These are phyloP conservation scores for Chlorella ohadii DNA, from an alignment of 139 green algal species.

Conservation along the genomic window DNA sequence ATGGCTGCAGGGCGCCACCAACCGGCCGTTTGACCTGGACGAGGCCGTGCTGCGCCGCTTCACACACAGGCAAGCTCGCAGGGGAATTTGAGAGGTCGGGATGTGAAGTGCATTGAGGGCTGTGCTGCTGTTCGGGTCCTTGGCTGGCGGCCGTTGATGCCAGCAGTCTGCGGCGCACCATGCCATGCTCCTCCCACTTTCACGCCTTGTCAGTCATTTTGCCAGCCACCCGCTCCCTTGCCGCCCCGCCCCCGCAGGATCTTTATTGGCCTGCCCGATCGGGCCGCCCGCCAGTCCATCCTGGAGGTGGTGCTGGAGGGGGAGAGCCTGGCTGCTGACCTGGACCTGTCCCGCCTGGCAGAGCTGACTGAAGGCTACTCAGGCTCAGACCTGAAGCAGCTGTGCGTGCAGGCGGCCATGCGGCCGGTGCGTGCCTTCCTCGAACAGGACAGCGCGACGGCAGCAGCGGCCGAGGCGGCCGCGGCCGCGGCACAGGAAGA, in stretches of 20 bases:
- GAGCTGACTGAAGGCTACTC: constrained; percentile 50
- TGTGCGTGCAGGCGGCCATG: constrained; percentile 58
- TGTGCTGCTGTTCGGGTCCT: too few relatives aligned
- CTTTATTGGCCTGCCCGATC: constrained; percentile 73
- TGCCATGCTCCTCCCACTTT: too few relatives aligned
- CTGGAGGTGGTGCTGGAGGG: constrained; percentile 55
- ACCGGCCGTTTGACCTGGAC: constrained; percentile 80
- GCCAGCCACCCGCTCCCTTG: neutral
- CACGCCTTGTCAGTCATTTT: too few relatives aligned
- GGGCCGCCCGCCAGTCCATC: constrained; percentile 65
- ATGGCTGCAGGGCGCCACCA: constrained; percentile 61
- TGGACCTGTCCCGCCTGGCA: constrained; percentile 43
- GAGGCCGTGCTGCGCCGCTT: constrained; percentile 75
- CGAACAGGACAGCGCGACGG: neutral
- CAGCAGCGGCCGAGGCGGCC: neutral
- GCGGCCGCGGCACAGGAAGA: neutral
- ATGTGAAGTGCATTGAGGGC: too few relatives aligned
- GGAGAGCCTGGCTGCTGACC: constrained; percentile 38
- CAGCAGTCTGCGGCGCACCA: too few relatives aligned
- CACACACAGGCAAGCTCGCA: neutral
- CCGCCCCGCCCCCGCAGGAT: constrained; percentile 45
- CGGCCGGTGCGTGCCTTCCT: constrained; percentile 50
- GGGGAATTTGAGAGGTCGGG: too few relatives aligned
- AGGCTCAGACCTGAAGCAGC: constrained; percentile 53
- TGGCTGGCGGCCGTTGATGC: too few relatives aligned